A percentile compares a stretch with the other conserved stretches of the same genome.
Evolutionary conservation across 2,329 filamentous ascomycete species (phyloP).

Genomic region (Claviceps humidiphila): DNA sequence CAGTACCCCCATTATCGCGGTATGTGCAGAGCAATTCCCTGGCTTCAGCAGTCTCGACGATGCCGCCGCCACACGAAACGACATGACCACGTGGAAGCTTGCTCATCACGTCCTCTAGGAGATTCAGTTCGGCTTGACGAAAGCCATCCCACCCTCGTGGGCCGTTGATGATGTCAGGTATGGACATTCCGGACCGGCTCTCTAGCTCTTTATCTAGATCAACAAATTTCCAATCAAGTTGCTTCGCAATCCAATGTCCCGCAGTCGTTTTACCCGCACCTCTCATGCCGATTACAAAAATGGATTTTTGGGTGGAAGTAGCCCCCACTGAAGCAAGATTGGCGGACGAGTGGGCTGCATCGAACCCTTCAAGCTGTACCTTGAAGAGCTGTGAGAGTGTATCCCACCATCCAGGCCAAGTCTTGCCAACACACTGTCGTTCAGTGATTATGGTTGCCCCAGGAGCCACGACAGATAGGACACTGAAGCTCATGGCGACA

Average conservation of each 20-base stretch:
- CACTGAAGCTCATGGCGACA: conserved; percentile 96
- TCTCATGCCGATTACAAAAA: conserved; percentile 95
- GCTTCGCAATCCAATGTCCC: conserved; percentile 68
- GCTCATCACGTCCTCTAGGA: conserved; percentile 60
- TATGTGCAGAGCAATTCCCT: conserved; percentile 63
- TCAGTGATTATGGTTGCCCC: conserved; percentile 67
- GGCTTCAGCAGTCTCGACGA: conserved; percentile 76
- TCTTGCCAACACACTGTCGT: conserved; percentile 89
- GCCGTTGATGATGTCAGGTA: conserved; percentile 70
- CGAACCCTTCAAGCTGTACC: conserved; percentile 62
- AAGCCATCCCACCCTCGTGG: conserved; percentile 77
- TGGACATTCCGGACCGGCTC: conserved; percentile 54
- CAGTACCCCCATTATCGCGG: conserved; percentile 63
- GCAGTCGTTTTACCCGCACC: conserved; percentile 94
- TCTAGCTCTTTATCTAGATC: conserved; percentile 88
- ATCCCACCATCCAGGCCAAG: conserved; percentile 99
- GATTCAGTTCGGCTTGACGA: conserved; percentile 60
- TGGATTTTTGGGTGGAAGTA: conserved; percentile 41
- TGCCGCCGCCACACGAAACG: conserved; percentile 86
- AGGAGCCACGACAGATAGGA: conserved; percentile 62
- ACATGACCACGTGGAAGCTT: conserved; percentile 65
- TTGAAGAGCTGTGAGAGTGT: conserved; percentile 66
- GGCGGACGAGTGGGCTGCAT: conserved; percentile 24
- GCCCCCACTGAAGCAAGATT: conserved; percentile 6
- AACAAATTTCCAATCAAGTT: conserved; percentile 63